These are phyloP conservation scores for Silene vulgaris DNA, from an alignment of 179 eudicot genomes.

Conservation along the genomic window DNA sequence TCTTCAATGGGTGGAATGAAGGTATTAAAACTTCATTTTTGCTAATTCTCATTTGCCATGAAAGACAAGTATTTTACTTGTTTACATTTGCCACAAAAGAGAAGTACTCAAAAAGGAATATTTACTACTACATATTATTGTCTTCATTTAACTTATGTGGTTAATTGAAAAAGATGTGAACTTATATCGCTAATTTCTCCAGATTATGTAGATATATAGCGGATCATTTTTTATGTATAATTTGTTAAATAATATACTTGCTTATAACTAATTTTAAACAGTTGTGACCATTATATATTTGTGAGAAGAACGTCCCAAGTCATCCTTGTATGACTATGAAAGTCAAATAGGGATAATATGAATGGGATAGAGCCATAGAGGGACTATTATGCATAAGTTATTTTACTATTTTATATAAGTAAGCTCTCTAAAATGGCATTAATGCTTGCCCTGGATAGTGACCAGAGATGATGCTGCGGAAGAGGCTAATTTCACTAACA, in stretches of 20 bases:
- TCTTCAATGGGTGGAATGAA: slow-evolving; percentile 99
- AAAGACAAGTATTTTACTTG: not conserved
- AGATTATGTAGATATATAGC: not conserved
- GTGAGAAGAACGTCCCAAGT: not conserved
- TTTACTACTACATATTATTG: not conserved
- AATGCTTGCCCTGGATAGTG: not conserved
- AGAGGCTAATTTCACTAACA: not conserved
- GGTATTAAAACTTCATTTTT: slow-evolving; percentile 36
- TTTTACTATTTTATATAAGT: not conserved
- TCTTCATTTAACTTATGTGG: not conserved
- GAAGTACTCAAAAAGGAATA: too few species aligned
- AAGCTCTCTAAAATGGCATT: slow-evolving; percentile 2
- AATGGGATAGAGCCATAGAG: not conserved
- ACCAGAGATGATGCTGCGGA: not conserved
- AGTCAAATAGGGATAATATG: not conserved
- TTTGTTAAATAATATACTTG: not conserved
- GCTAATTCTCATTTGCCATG: slow-evolving; percentile 13
- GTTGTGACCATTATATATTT: not conserved
- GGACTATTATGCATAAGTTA: not conserved
- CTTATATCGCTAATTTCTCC: not conserved
- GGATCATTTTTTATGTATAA: not conserved
- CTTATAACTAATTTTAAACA: too few species aligned
- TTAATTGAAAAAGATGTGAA: not conserved
- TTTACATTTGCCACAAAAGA: too few species aligned
- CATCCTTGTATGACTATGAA: not conserved